Conservation (phyloP, 257 asterid genomes). For the Ocimum tenuiflorum region DNA sequence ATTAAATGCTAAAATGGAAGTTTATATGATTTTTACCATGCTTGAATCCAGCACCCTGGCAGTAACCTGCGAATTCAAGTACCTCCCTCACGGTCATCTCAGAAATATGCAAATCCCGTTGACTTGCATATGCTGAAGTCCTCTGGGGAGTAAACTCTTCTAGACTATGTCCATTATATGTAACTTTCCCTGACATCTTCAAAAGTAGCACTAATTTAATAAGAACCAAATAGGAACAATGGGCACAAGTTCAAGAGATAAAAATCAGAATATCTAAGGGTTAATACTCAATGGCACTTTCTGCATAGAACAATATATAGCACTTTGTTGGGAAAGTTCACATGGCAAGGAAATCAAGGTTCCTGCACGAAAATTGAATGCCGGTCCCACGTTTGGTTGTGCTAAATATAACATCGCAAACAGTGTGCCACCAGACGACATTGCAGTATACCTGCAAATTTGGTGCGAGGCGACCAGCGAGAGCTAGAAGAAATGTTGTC, state of each 20-base stretch:
- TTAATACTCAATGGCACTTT: neutral
- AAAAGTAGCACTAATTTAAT: conserved; percentile 30
- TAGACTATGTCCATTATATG: conserved; percentile 57
- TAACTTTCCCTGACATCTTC: conserved; percentile 67
- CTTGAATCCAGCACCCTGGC: conserved; percentile 66
- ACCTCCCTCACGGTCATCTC: conserved; percentile 83
- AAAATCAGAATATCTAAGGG: neutral
- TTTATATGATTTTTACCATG: conserved; percentile 37
- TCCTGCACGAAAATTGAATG: neutral
- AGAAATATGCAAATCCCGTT: conserved; percentile 62
- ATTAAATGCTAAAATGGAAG: neutral
- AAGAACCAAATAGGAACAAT: conserved; percentile 14
- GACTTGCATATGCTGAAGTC: conserved; percentile 63
- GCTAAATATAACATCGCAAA: neutral
- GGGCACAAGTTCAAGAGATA: conserved; percentile 6
- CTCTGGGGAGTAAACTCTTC: conserved; percentile 66
- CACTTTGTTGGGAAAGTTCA: neutral
- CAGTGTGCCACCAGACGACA: neutral
- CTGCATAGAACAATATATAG: neutral
- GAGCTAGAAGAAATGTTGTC: conserved; percentile 81
- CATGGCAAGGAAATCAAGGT: neutral
- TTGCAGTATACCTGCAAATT: conserved; percentile 43
- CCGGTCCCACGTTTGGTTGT: neutral
- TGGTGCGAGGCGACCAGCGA: conserved; percentile 61
- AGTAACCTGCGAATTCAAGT: conserved; percentile 57